A percentile compares a stretch with the other conserved stretches of the same genome.
phyloP scores from a whole-genome alignment of 169 alveolate species.

The Plasmodium vinckei region DNA sequence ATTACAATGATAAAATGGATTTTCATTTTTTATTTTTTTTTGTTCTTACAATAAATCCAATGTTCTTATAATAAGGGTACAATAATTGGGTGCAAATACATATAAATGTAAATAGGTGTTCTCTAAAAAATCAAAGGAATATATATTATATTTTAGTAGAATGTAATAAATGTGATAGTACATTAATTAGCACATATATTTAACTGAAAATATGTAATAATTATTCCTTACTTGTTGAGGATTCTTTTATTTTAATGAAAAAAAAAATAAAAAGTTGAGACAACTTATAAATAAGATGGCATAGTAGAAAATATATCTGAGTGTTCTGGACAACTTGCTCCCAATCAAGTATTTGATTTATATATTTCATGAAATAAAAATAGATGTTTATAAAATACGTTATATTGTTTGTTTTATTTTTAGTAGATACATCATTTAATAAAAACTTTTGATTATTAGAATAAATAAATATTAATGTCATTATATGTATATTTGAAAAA shows the following conservation, averaged over 20 bases:
- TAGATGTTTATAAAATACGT: constrained; percentile 29
- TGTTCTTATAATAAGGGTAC: constrained; percentile 28
- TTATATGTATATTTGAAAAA: constrained; percentile 31
- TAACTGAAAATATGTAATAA: background rate
- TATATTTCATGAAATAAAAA: constrained; percentile 22
- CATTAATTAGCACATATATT: background rate
- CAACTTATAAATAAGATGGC: constrained; percentile 54
- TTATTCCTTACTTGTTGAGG: constrained; percentile 15
- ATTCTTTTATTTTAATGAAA: constrained; percentile 9
- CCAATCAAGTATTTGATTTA: constrained; percentile 14
- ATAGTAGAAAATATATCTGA: constrained; percentile 7
- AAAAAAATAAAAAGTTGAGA: constrained; percentile 51
- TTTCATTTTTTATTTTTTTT: background rate
- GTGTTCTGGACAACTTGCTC: background rate
- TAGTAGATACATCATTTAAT: constrained; percentile 2
- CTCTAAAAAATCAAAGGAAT: constrained; percentile 6
- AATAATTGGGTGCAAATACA: constrained; percentile 24
- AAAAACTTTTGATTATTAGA: constrained; percentile 20
- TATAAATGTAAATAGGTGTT: constrained; percentile 8
- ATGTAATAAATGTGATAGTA: background rate
- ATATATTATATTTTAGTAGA: background rate
- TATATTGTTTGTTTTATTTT: background rate
- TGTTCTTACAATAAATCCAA: constrained; percentile 44
- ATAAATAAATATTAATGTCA: constrained; percentile 34
- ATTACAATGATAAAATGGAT: background rate